Evolutionary conservation across 2,329 filamentous ascomycete genomes (phyloP), one percentile per base, ranked within the genome.

Genomic region (Neopestalotiopsis sp.): DNA sequence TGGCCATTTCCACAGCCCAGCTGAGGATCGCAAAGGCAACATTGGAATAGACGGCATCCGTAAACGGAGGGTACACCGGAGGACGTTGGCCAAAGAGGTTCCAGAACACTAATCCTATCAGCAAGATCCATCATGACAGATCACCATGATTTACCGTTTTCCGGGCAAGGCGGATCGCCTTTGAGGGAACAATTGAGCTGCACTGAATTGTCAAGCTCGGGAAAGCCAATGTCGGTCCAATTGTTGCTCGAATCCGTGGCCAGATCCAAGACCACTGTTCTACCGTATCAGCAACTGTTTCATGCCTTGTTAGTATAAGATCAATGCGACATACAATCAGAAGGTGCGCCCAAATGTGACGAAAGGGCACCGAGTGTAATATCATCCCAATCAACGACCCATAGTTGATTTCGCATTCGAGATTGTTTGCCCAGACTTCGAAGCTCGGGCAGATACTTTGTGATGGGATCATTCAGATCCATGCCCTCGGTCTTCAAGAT

Each of bases 51-150:
- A 69, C 65, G 6, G 71, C 68, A 30, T 66, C 83, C 28, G 82
- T 83, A 14, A 67, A 72, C 67, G 66, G 63, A 73, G 71, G 74
- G 77, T 80, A 86, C 24, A 78, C 64, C 1, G 68, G 68, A 34
- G 63, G 64, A 4, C 64, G 57, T 10, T 69, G 59, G n/a, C 68
- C 68, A 24, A 66, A 66, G 17, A 66, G 49, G 12, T 66, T 30
- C 63, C 63, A 66, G 32, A 66, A 66, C 4, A 66, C 63, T 66
- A 40, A 14, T 4, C 5, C 30, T 20, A 13, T 56, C 32, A 32
- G n/a, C n/a, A 17, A 5, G 34, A 12, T 34, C 6, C 32, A 6
- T 57, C 13, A 20, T 58, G 17, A 24, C 9, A 17, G 34, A 42
- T 30, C 28, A 30, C 6, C 24, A 2, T 56, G 32, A 58, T 49